phyloP scores from a whole-genome alignment of 192 early-diverging fungal genomes.

The Coemansia sp. region DNA sequence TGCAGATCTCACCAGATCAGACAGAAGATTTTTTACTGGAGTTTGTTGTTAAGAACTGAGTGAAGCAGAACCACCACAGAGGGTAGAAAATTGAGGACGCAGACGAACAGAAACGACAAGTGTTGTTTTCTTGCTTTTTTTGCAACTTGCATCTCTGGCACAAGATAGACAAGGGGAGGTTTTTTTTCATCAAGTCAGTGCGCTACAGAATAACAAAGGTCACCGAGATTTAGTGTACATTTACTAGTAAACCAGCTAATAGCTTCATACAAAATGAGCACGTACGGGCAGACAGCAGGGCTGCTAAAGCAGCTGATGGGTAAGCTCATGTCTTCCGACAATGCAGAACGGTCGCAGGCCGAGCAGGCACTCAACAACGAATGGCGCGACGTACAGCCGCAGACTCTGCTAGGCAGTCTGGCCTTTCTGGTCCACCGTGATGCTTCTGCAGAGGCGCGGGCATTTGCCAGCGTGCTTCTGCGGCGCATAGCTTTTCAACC shows the following conservation, averaged over 20 bases:
- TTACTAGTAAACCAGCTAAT: not conserved
- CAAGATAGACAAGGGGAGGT: not conserved
- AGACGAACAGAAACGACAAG: not conserved
- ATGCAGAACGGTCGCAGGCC: conserved; percentile 60
- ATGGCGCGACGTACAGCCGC: conserved; percentile 62
- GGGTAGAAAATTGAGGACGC: not conserved
- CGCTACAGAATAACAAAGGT: not conserved
- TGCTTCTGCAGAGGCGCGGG: conserved; percentile 59
- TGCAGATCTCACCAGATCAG: not conserved
- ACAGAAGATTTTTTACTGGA: not conserved
- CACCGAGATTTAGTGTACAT: not conserved
- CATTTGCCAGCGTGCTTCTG: conserved; percentile 67
- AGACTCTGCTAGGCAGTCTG: conserved; percentile 60
- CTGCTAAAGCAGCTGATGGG: conserved; percentile 48
- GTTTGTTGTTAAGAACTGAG: not conserved
- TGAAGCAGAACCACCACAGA: not conserved
- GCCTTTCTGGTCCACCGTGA: conserved; percentile 57
- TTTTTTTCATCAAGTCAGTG: not conserved
- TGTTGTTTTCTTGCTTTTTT: conserved; percentile 1
- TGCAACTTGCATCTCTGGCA: not conserved
- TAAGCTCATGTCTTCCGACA: conserved; percentile 60
- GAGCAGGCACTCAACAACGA: conserved; percentile 62
- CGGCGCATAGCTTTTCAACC: conserved; percentile 63
- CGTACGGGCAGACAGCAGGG: conserved; percentile 38
- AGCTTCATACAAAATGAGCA: conserved; percentile 24